A percentile compares a stretch with the other conserved stretches of the same genome.
Conservation (phyloP, 768 basidiomycete genomes). For the Mycena olivaceomarginata region DNA sequence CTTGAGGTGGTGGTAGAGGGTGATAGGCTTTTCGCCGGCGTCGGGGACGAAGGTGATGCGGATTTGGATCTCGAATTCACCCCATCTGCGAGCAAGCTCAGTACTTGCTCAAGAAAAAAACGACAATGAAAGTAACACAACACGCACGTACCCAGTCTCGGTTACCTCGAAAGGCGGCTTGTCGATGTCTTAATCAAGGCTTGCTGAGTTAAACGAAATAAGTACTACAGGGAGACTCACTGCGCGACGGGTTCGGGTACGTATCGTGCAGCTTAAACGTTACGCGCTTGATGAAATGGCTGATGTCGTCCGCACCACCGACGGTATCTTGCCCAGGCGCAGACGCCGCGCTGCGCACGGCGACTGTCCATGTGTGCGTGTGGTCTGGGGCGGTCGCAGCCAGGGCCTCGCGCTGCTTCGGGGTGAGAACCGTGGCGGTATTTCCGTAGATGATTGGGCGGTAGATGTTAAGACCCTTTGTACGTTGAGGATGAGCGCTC, state of each 20-base stretch:
- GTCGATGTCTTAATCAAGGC: slow-evolving; percentile 81
- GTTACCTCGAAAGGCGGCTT: slow-evolving; percentile 96
- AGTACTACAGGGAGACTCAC: slow-evolving; percentile 68
- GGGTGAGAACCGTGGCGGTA: slow-evolving; percentile 85
- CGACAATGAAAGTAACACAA: not conserved
- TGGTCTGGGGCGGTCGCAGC: slow-evolving; percentile 80
- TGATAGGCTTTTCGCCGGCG: slow-evolving; percentile 92
- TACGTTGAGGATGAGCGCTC: slow-evolving; percentile 35
- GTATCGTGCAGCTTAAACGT: slow-evolving; percentile 99
- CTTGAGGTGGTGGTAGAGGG: slow-evolving; percentile 95
- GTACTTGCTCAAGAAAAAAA: not conserved
- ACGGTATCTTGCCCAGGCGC: slow-evolving; percentile 83
- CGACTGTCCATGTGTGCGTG: slow-evolving; percentile 98
- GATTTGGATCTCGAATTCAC: slow-evolving; percentile 98
- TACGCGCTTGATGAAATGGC: slow-evolving; percentile 96
- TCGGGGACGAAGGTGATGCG: slow-evolving; percentile 93
- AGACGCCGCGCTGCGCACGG: slow-evolving; percentile 91
- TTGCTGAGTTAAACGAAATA: not conserved
- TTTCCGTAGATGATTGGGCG: slow-evolving; percentile 98
- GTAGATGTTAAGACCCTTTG: slow-evolving; percentile 89
- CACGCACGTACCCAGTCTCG: slow-evolving; percentile 87
- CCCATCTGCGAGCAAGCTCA: slow-evolving; percentile 79
- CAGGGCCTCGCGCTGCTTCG: slow-evolving; percentile 78
- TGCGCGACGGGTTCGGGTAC: slow-evolving; percentile 92
- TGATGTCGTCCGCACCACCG: slow-evolving; percentile 93